Base-by-base conservation (phyloP, 139 green algal genomes). In the Coelastrella sp. region DNA sequence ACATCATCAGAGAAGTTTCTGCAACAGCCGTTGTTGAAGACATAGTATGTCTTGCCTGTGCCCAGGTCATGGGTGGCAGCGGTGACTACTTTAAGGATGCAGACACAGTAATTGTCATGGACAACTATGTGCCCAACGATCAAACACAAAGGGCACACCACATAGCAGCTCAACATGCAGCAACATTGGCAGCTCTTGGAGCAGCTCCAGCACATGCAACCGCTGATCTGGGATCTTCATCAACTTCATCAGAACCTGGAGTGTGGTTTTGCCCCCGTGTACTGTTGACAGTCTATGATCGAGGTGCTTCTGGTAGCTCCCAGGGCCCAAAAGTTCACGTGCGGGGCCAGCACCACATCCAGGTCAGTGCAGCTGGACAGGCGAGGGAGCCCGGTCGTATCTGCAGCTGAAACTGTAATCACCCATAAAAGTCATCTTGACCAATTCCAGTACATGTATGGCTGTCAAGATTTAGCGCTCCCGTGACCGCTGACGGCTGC, bases 21-120 rank as follows among this genome's bases (percentile, higher is more conserved):
- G 35, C 68, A 76, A 76, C 19, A 11, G 17, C 19, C 24, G 15
- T n/a, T 75, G 68, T n/a, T 14, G 7, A 9, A n/a, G 15, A 10
- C 24, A 17, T 27, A 25, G 8, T 24, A 4, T 25, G 17, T 24
- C 11, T 8, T 81, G n/a, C 7, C 17, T 17, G 49, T 15, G 8
- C 76, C 20, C 65, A 82, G 9, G 79, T 91, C 68, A 95, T 95
- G 17, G 95, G 95, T 24, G 95, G 94, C 75, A 91, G 27, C n/a
- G 95, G 95, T 9, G 95, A 97, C 27, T 97, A 95, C 87, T 97
- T 97, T 90, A 89, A 87, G 6, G 87, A 93, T 25, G 94, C 95
- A 79, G 93, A 97, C 78, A 88, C 66, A 0, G 92, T 97, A 4
- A 82, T 97, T 22, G 85, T 83, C 6, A 90, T 83, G 85, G 85